Base-by-base conservation (phyloP, 495 filamentous ascomycete genomes). In the Annulohypoxylon nitens region DNA sequence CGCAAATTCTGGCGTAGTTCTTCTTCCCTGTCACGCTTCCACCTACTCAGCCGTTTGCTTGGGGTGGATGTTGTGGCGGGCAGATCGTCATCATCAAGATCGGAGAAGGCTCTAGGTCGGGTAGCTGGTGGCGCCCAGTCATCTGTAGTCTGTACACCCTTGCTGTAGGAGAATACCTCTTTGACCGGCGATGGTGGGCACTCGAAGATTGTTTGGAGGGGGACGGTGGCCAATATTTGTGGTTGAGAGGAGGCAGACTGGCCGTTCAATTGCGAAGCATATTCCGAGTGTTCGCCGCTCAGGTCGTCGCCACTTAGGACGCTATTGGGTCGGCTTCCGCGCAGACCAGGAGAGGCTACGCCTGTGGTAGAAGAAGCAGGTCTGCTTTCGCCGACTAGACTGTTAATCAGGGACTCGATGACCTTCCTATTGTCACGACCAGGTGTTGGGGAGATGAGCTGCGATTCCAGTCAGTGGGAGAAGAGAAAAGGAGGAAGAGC, bases 81-180 rank as follows among this genome's bases (percentile, higher is more conserved):
- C 14, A 78, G 68, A 11, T 88, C 85, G 7, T 86, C 80, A 2
- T 88, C 88, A 26, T 92, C 92, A 10, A 71, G 65, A 14, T 86
- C 83, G 16, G 93, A 92, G 9, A 83, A 70, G 4, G 81, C 80
- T 54, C 83, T 81, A 12, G 84, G 75, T 34, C 80, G 79, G 25
- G 63, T 75, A 26, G 75, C 68, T 3, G 90, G 90, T n/a, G 88
- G 87, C 14, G 85, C 82, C 81, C 89, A 89, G 59, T 85, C 86
- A 67, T 89, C 88, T 4, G 86, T 87, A 16, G 96, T 97, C 78
- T 98, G 97, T 26, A 98, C 94, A 12, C 88, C 93, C 83, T 97
- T 99, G 85, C 92, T 98, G 86, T 98, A 98, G 34, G 93, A 94
- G 76, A 95, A 90, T 20, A 94, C 83, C 80, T 98, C 94, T 43